Percentiles rank a stretch among this genome's conserved stretches.
Conservation (phyloP, 2,329 filamentous ascomycete species). For the Dendryphion nanum region DNA sequence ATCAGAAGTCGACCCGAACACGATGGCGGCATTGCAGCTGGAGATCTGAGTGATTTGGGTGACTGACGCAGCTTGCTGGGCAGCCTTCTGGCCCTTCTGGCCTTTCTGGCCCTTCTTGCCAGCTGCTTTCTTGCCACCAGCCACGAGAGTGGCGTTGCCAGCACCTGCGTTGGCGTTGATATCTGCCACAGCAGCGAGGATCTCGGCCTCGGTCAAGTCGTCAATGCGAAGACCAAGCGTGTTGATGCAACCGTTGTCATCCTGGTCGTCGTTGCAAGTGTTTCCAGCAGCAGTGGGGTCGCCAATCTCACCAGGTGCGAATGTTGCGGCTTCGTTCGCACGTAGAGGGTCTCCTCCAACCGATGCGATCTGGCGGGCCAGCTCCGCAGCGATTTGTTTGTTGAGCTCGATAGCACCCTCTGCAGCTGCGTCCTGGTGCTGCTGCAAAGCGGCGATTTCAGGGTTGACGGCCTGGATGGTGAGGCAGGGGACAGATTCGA, state of each 20-base stretch:
- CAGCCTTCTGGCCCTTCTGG: background rate
- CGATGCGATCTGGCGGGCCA: slow-evolving; percentile 59
- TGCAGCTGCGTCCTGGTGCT: slow-evolving; percentile 68
- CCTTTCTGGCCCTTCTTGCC: background rate
- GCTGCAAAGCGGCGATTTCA: slow-evolving; percentile 62
- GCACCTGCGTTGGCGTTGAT: slow-evolving; percentile 5
- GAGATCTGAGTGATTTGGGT: slow-evolving; percentile 37
- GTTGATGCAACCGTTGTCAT: slow-evolving; percentile 56
- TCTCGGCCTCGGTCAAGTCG: slow-evolving; percentile 54
- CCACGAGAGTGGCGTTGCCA: background rate
- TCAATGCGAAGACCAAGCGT: slow-evolving; percentile 53
- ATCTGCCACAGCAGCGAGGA: slow-evolving; percentile 47
- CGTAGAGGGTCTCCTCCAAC: slow-evolving; percentile 63
- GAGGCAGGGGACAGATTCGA: slow-evolving; percentile 57
- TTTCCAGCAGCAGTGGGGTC: slow-evolving; percentile 53
- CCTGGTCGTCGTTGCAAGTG: slow-evolving; percentile 50
- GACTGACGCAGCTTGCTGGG: background rate
- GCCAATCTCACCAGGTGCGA: slow-evolving; percentile 58
- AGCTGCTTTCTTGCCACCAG: background rate
- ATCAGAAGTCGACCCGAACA: slow-evolving; percentile 50
- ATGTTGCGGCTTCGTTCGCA: slow-evolving; percentile 63
- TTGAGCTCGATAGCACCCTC: slow-evolving; percentile 56
- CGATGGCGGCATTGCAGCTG: slow-evolving; percentile 50
- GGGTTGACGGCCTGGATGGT: slow-evolving; percentile 59
- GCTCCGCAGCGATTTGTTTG: slow-evolving; percentile 59